Evolutionary conservation across 495 filamentous ascomycete genomes (phyloP).

Genomic region (Xylona heveae): DNA sequence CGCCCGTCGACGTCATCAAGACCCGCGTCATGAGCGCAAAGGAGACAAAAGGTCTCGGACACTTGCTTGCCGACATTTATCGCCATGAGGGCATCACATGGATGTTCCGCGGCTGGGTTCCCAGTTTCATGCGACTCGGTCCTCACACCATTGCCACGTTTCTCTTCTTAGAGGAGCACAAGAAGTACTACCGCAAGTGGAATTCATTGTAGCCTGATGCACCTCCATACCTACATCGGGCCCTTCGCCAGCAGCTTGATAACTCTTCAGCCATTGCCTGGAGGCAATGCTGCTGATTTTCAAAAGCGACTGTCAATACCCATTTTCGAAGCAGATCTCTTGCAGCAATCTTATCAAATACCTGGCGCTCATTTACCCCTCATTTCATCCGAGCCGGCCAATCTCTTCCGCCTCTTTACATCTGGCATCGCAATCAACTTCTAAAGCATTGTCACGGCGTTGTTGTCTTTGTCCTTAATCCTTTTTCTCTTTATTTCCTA

Average conservation of each 20-base stretch:
- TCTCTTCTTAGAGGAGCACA: constrained; percentile 82
- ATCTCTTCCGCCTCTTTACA: constrained; percentile 30
- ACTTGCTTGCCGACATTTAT: constrained; percentile 9
- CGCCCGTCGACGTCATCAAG: constrained; percentile 93
- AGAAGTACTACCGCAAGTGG: constrained; percentile 40
- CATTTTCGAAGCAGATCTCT: too few relatives aligned
- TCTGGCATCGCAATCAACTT: too few relatives aligned
- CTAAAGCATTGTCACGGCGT: neutral
- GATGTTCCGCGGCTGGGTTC: constrained; percentile 97
- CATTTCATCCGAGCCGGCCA: constrained; percentile 23
- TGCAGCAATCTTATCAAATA: too few relatives aligned
- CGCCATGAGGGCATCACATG: constrained; percentile 34
- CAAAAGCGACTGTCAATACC: too few relatives aligned
- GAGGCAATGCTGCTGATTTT: too few relatives aligned
- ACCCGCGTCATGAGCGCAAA: constrained; percentile 75
- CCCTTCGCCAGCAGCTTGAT: too few relatives aligned
- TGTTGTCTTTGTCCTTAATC: neutral
- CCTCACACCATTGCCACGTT: constrained; percentile 92
- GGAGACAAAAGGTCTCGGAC: constrained; percentile 19
- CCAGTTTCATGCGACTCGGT: constrained; percentile 80
- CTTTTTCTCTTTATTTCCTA: neutral
- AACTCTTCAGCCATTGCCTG: too few relatives aligned
- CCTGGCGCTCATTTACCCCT: constrained; percentile 18
- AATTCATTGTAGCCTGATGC: too few relatives aligned
- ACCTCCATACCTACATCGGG: too few relatives aligned